Base-by-base conservation (phyloP, 495 filamentous ascomycete genomes). In the Lindgomyces ingoldianus region DNA sequence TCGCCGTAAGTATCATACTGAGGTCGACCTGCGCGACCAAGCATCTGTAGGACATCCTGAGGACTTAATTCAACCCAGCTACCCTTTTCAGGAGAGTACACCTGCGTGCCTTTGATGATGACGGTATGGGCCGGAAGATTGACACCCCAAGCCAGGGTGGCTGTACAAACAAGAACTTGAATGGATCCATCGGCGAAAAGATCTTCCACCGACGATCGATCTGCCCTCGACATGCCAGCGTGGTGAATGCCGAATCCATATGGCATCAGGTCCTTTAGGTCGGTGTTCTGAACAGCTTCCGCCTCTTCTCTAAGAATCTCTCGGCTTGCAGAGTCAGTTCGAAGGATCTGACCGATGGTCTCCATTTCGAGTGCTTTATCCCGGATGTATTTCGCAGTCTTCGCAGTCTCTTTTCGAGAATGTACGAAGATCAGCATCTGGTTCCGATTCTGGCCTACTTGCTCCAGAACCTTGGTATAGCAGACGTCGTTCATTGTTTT, bases 351-450 rank as follows among this genome's bases (percentile, higher is more conserved):
- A 30, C 93, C 91, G 60, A 99, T 99, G 0, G 93, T 97, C 71
- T 97, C 94, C 82, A 89, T 83, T 73, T 99, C 94, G 9, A 98
- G 72, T 0, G 95, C 94, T 75, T 96, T 97, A 78, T 99, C 94
- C 53, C 92, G 81, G 70, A 99, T 90, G 74, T 96, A 96, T 75
- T 89, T 91, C 4, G 93, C 94, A 0, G 94, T 99, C 76, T 98
- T 99, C 4, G 92, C 91, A 0, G 94, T 99, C 72, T 99, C 94
- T 73, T 99, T 99, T 58, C 94, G 80, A 24, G 94, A 99, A 72
- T 99, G 94, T 19, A 98, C 94, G 69, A 99, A 99, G 51, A 99
- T 93, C 45, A 99, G 85, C 91, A 99, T 96, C 76, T 99, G 94
- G 69, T 96, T 92, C 58, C 87, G 84, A 62, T 93, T 87, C 53